Evolutionary conservation across 2,329 filamentous ascomycete genomes (phyloP), one percentile per base, ranked within the genome.

Genomic region (Cordyceps farinosa): DNA sequence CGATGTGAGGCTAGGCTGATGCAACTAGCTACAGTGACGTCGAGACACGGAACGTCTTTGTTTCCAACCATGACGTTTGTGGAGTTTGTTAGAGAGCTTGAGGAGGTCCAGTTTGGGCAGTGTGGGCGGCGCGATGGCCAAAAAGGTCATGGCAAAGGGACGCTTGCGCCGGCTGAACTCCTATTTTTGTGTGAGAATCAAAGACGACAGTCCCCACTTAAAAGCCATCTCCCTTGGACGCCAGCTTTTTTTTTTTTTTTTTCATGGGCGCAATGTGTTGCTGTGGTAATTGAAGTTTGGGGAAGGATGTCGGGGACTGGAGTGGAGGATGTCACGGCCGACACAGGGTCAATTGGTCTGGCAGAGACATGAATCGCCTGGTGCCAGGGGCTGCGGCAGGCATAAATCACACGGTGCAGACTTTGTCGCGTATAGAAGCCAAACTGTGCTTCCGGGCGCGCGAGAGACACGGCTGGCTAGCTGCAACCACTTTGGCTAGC

Each of bases 401-500:
- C 30, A 58, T 44, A 27, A 48, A 17, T 36, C n/a, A 10, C 30
- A 38, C 42, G 44, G 42, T 50, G 34, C 53, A 56, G 29, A 45
- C 3, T 29, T 17, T 30, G 55, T 58, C 55, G 44, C 44, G 54
- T n/a, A 27, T 40, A 27, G n/a, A 44, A 22, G n/a, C 10, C 32
- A 42, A 1, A 53, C 5, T 27, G 40, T 15, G 22, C 53, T 34
- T 29, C 29, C 32, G 27, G 15, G 29, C 38, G 50, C 32, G 17
- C 15, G 53, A 15, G 7, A 7, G 17, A 11, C 17, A 13, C 13
- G 45, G n/a, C 29, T 7, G 50, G 36, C 38, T n/a, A 5, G 45
- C 53, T 56, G 53, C 53, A 56, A 56, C 13, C 53, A 56, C 53
- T 56, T 56, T 56, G 53, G 17, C 53, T 56, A 45, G 40, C n/a